Evolutionary conservation across 1,139 yeast species (phyloP).

Genomic region (Debaryomyces fabryi): DNA sequence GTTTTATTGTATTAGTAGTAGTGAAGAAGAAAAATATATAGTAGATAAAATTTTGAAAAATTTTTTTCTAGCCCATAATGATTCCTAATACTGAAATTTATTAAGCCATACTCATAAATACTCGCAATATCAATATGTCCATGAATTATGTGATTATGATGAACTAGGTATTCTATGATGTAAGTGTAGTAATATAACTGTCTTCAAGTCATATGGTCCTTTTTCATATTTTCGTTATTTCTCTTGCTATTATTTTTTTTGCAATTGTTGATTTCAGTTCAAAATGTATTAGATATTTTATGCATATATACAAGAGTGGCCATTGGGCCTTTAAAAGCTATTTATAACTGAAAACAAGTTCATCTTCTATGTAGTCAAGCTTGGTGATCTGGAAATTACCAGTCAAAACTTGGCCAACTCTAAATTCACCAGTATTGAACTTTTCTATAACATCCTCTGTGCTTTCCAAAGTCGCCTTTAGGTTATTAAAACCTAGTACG

Average conservation of each 20-base stretch:
- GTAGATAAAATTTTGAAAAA: neutral
- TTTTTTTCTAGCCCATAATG: neutral
- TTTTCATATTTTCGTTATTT: neutral
- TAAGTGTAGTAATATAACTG: neutral
- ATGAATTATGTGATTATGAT: neutral
- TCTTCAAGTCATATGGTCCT: neutral
- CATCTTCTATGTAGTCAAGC: slow-evolving; percentile 40
- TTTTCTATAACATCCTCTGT: slow-evolving; percentile 22
- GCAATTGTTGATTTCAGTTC: neutral
- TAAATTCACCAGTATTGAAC: slow-evolving; percentile 22
- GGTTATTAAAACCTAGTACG: slow-evolving; percentile 29
- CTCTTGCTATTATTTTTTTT: neutral
- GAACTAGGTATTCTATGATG: neutral
- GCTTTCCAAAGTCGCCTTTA: slow-evolving; percentile 29
- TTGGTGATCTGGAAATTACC: slow-evolving; percentile 24
- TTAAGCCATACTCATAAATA: neutral
- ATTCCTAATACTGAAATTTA: slow-evolving; percentile 1
- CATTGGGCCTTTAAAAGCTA: neutral
- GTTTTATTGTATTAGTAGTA: slow-evolving; percentile 1
- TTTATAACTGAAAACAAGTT: slow-evolving; percentile 21
- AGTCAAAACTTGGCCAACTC: slow-evolving; percentile 27
- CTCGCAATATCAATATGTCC: neutral
- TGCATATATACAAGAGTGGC: slow-evolving; percentile 2
- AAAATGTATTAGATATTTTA: neutral
- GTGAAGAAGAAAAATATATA: neutral